A percentile compares a stretch with the other conserved stretches of the same genome.
Evolutionary conservation across 2,329 filamentous ascomycete genomes (phyloP).

Genomic region (Nemania sp.): DNA sequence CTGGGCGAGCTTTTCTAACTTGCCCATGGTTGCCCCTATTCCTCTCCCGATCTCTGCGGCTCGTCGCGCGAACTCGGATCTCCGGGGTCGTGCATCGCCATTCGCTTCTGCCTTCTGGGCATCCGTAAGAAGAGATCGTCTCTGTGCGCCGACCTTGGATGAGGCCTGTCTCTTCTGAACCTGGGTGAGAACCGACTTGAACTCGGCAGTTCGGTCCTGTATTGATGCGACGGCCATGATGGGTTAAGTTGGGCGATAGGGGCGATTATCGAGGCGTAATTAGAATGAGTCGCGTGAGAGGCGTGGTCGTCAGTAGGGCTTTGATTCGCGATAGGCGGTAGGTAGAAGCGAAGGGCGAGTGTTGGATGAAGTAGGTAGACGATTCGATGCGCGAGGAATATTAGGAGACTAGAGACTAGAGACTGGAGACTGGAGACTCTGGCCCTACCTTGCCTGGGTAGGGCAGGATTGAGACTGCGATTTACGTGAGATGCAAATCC

Average conservation of each 20-base stretch:
- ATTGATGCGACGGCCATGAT: conserved; percentile 79
- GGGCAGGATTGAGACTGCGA: too few species aligned
- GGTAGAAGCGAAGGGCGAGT: conserved; percentile 11
- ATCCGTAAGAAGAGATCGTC: conserved; percentile 82
- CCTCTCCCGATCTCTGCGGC: conserved; percentile 93
- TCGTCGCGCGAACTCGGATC: conserved; percentile 92
- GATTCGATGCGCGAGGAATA: conserved; percentile 21
- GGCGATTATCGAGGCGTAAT: background rate
- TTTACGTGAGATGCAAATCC: background rate
- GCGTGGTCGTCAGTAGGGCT: background rate
- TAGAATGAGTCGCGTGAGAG: background rate
- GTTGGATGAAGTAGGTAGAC: conserved; percentile 12
- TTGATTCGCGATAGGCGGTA: background rate
- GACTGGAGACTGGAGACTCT: too few species aligned
- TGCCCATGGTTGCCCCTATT: conserved; percentile 92
- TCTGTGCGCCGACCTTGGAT: conserved; percentile 81
- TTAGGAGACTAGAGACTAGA: too few species aligned
- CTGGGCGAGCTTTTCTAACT: conserved; percentile 92
- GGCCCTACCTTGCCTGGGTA: conserved; percentile 5
- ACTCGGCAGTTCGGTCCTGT: conserved; percentile 96
- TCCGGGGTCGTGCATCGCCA: conserved; percentile 65
- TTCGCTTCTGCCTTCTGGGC: conserved; percentile 75
- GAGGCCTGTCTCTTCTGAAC: conserved; percentile 83
- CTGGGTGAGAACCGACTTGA: conserved; percentile 88
- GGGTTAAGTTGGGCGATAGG: conserved; percentile 34